Evolutionary conservation across 2,329 filamentous ascomycete species (phyloP).

Genomic region (Botrytis cinerea): DNA sequence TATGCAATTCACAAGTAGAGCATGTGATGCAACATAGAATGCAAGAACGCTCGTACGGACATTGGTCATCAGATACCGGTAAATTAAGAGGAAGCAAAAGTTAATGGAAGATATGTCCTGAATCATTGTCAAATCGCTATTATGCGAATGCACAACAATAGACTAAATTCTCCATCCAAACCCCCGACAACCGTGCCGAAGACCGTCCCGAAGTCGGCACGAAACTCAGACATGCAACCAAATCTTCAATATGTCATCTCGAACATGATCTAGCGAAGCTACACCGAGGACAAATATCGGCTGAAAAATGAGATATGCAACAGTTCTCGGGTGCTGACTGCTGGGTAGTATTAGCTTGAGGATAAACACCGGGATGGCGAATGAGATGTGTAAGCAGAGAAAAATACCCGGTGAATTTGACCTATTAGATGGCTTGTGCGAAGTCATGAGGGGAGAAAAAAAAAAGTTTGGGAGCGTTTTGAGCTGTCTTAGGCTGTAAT

Average conservation of each 20-base stretch:
- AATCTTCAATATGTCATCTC: not conserved
- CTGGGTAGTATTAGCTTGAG: not conserved
- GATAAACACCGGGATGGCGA: not conserved
- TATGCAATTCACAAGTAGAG: not conserved
- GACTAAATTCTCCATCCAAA: not conserved
- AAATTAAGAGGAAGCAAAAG: not conserved
- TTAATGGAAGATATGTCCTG: not conserved
- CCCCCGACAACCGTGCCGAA: not conserved
- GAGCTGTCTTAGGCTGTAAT: not conserved
- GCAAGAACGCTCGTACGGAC: not conserved
- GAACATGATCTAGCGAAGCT: not conserved
- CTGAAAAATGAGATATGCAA: not conserved
- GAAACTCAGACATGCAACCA: not conserved
- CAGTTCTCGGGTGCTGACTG: not conserved
- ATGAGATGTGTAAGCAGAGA: not conserved
- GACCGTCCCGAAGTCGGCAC: slow-evolving; percentile 6
- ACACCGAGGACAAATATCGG: not conserved
- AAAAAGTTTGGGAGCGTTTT: not conserved
- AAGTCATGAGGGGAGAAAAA: not conserved
- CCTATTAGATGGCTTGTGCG: not conserved
- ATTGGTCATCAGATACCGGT: not conserved
- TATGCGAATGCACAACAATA: not conserved
- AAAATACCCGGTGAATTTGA: not conserved
- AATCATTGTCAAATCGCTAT: fast-evolving
- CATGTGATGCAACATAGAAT: not conserved